Conservation (phyloP, 176 grass and related monocot species). For the Oryza australiensis region DNA sequence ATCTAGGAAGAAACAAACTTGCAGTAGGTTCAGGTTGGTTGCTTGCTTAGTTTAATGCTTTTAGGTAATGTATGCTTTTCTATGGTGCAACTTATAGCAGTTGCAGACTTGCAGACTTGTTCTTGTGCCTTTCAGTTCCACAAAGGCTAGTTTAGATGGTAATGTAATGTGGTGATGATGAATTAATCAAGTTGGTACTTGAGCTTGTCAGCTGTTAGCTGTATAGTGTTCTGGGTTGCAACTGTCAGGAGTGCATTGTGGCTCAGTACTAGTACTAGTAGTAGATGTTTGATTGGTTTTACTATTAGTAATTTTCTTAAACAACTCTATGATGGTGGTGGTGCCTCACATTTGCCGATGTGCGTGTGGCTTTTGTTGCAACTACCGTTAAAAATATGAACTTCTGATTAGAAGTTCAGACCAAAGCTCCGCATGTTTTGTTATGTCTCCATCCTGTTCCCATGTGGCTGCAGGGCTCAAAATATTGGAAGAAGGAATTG, state of each 20-base stretch:
- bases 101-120: conserved; percentile 19
- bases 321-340: conserved; percentile 2
- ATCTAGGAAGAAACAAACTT: conserved; percentile 28
- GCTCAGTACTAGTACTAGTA: background rate
- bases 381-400: background rate
- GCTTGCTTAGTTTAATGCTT: conserved; percentile 19
- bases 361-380: conserved; percentile 4
- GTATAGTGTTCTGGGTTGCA: background rate
- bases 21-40: background rate
- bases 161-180: background rate
- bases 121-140: conserved; percentile 18
- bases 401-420: background rate
- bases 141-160: background rate
- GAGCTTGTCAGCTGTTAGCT: background rate
- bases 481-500: background rate
- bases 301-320: conserved; percentile 13
- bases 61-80: conserved; percentile 27
- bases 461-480: conserved; percentile 26
- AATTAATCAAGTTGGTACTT: background rate
- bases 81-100: background rate
- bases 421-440: background rate
- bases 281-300: background rate
- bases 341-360: conserved; percentile 19
- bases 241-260: background rate
- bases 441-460: conserved; percentile 32